Evolutionary conservation across 345 rosid genomes (phyloP), one percentile per base, ranked within the genome.

Genomic region (Lumnitzera littorea): DNA sequence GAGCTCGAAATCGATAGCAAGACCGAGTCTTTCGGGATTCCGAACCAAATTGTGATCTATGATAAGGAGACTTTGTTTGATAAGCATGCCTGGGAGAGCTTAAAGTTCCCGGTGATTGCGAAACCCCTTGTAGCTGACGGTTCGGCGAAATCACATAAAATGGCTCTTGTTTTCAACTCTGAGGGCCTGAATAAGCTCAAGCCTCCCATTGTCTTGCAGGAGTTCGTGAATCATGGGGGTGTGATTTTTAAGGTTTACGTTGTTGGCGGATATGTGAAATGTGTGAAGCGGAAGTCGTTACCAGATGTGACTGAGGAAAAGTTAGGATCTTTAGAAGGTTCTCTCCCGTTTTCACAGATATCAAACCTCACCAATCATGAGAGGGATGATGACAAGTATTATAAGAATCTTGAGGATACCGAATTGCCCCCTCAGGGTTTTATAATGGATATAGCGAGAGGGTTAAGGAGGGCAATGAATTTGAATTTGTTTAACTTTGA

Each of bases 201-300:
- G 60, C 76, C 87, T 3, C 88, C 91, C 14, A 80, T 80, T 46
- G 85, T 85, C 10, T 57, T 85, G 27, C 91, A 85, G 70, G 87
- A 85, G 61, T 85, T 85, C 24, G 74, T 82, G 52, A 85, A 85
- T 48, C 87, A 85, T 60, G 87, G 91, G 11, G 91, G 91, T 2
- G 91, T 85, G 12, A 72, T 85, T 20, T 82, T 84, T 58, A 82
- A 82, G 73, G 80, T 84, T 3, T 84, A 79, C 7, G 90, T 84
- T 12, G 83, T 72, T 1, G 90, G 90, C 25, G 78, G 64, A 15
- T 72, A 67, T 24, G 87, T 84, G 50, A 72, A 72, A 70, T 77
- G 90, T 48, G 85, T 84, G 59, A 82, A 78, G 56, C 62, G 87
- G 67, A 82, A 69, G 72, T 84, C 90, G 2, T 57, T 84, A 56